Evolutionary conservation across 192 early-diverging fungal genomes (phyloP), one percentile per base, ranked within the genome.

Genomic region (Radiomyces spectabilis): DNA sequence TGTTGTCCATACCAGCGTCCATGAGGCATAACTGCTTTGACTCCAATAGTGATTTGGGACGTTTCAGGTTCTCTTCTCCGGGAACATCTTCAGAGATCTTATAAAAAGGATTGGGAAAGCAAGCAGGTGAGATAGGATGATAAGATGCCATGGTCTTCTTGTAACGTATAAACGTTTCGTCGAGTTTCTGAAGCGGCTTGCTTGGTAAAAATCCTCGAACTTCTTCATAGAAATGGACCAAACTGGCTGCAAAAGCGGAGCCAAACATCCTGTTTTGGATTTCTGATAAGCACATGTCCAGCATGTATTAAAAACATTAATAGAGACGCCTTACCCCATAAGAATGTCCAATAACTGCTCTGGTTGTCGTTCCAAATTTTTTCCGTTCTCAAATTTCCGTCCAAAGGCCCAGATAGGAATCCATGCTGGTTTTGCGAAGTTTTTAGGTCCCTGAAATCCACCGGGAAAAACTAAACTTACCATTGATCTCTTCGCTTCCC

Each of bases 1-100:
- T 90, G 62, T 92, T 92, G 40, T 87, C 80, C 66, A 84, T 74
- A 6, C 85, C 89, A 13, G 86, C 87, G 65, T 92, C 89, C 69
- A 85, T 84, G 35, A 89, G 60, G 21, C 75, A 82, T 27, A 86
- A 51, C 5, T 73, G 44, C 34, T 66, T 25, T 4, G 71, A 63
- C 2, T 69, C 43, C 10, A 57, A 25, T 1, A 55, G 57, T 41
- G 58, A 67, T 49, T 44, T 39, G 18, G 65, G 57, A 42, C 57
- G 61, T 12, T 48, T 26, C 15, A 65, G 29, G 9, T 31, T 33
- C 9, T 56, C 57, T 4, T 56, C 58, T 24, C 57, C 55, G 5
- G 65, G 59, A 42, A 54, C 49, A n/a, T 62, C 57, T 53, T 73
- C 50, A 2, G 69, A 49, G 41, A 70, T 30, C 50, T 67, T 66